Conservation (phyloP, 371 early-diverging fungal species). For the Actinomucor elegans region DNA sequence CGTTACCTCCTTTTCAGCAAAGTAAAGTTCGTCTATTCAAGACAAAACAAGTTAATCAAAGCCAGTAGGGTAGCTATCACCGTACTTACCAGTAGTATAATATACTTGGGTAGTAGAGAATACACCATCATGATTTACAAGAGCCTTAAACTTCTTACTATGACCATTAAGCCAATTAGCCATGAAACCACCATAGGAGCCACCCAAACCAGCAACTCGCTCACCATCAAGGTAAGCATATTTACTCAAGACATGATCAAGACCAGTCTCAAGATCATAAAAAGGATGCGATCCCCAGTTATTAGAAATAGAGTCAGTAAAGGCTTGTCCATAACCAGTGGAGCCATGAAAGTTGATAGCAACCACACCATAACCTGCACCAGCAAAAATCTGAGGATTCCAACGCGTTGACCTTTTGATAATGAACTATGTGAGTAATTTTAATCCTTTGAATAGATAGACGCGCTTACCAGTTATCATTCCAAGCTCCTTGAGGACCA, state of each 20-base stretch:
- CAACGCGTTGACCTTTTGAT: conserved; percentile 65
- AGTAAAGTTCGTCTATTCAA: conserved; percentile 87
- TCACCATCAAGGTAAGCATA: conserved; percentile 62
- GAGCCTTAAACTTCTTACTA: conserved; percentile 64
- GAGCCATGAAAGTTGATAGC: conserved; percentile 82
- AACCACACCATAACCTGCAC: conserved; percentile 76
- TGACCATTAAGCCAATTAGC: conserved; percentile 71
- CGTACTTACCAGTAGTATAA: conserved; percentile 67
- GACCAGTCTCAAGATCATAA: conserved; percentile 71
- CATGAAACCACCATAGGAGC: conserved; percentile 86
- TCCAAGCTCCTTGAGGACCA: conserved; percentile 79
- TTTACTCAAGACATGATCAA: conserved; percentile 63
- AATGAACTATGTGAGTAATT: too few relatives aligned
- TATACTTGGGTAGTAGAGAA: conserved; percentile 66
- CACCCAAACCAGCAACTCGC: conserved; percentile 73
- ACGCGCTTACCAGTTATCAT: conserved; percentile 74
- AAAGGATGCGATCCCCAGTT: conserved; percentile 84
- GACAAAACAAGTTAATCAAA: too few relatives aligned
- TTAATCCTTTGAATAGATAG: too few relatives aligned
- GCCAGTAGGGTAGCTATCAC: too few relatives aligned
- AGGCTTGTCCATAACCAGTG: conserved; percentile 79
- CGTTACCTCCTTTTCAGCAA: conserved; percentile 74
- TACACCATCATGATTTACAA: conserved; percentile 87
- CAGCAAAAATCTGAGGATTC: conserved; percentile 77
- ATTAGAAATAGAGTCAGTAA: conserved; percentile 70